A percentile compares a stretch with the other conserved stretches of the same genome.
phyloP scores from a whole-genome alignment of 2,329 filamentous ascomycete species.

The Botrytis pseudocinerea region DNA sequence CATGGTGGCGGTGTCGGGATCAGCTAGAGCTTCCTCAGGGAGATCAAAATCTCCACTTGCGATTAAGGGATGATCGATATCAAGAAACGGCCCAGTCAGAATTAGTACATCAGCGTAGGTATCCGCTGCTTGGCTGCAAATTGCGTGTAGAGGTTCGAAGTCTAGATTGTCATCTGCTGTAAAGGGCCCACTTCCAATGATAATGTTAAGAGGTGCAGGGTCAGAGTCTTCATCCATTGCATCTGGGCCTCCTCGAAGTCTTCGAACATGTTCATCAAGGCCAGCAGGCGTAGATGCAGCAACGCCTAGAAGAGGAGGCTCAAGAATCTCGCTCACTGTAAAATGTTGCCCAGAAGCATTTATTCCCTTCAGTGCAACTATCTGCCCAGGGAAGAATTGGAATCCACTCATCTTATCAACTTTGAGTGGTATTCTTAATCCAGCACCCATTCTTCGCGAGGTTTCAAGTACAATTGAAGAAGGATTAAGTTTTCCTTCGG shows the following conservation, averaged over 20 bases:
- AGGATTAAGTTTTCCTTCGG: conserved; percentile 82
- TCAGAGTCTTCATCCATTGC: conserved; percentile 60
- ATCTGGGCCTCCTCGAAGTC: conserved; percentile 64
- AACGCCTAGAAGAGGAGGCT: conserved; percentile 70
- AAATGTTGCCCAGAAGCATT: conserved; percentile 88
- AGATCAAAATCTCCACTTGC: conserved; percentile 78
- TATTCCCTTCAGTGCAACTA: conserved; percentile 81
- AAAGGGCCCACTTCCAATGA: conserved; percentile 85
- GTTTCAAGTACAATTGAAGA: conserved; percentile 87
- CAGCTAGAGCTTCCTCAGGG: conserved; percentile 63
- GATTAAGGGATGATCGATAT: conserved; percentile 85
- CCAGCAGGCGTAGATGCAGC: conserved; percentile 68
- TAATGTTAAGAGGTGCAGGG: conserved; percentile 69
- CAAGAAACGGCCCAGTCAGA: conserved; percentile 84
- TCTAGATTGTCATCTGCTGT: conserved; percentile 90
- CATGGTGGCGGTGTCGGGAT: conserved; percentile 79
- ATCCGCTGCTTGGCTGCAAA: conserved; percentile 76
- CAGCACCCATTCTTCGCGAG: conserved; percentile 79
- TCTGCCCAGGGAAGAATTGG: conserved; percentile 92
- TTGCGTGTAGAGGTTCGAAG: conserved; percentile 80
- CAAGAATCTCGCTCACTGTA: conserved; percentile 72
- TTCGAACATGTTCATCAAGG: conserved; percentile 68
- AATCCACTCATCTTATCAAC: conserved; percentile 67
- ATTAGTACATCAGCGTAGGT: conserved; percentile 76
- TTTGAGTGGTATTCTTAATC: conserved; percentile 77